Base-by-base conservation (phyloP, 2,329 filamentous ascomycete genomes). In the Colletotrichum costaricense region DNA sequence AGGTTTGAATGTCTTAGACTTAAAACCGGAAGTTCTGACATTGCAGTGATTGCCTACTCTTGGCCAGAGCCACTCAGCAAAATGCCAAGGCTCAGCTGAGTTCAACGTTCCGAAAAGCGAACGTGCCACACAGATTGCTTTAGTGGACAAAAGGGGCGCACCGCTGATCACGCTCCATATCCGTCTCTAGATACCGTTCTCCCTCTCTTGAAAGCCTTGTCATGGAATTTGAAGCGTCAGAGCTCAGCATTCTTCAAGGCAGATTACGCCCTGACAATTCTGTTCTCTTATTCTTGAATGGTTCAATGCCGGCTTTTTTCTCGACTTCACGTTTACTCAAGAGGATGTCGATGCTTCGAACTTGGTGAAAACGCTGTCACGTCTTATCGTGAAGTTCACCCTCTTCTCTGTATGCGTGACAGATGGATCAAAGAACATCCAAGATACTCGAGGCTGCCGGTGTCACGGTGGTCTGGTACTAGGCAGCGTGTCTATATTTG, bases 401-500 rank as follows among this genome's bases (percentile, higher is more conserved):
- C 16, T 42, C 16, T 42, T 19, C 30, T 33, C 14, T 6, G 14
- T 16, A 16, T 42, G 35, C 14, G 5, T 19, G 38, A 42, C 6
- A 19, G 38, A 14, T 5, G 5, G 3, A 19, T 14, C 6, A 3
- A 6, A 42, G 8, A 22, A 49, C 1, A 49, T 8, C 0, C 0
- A 11, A 49, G 8, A 49, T 22, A 49, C 42, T 49, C 42, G 42
- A 49, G 19, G 42, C 42, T 49, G 19, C 19, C 7, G n/a, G 42
- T 49, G 42, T 49, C 8, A n/a, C 19, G 16, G 42, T 49, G 8
- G 19, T 8, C 16, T 19, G 38, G 38, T 42, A 1, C 38, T 19
- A n/a, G 11, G 19, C 4, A 22, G 42, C 42, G 1, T 3, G 4
- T 56, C 26, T 56, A 56, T 56, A 26, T 28, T 56, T 56, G 26